Evolutionary conservation across 352 stramenopile species (phyloP), one percentile per base, ranked within the genome.

Genomic region (Phytophthora pisi): DNA sequence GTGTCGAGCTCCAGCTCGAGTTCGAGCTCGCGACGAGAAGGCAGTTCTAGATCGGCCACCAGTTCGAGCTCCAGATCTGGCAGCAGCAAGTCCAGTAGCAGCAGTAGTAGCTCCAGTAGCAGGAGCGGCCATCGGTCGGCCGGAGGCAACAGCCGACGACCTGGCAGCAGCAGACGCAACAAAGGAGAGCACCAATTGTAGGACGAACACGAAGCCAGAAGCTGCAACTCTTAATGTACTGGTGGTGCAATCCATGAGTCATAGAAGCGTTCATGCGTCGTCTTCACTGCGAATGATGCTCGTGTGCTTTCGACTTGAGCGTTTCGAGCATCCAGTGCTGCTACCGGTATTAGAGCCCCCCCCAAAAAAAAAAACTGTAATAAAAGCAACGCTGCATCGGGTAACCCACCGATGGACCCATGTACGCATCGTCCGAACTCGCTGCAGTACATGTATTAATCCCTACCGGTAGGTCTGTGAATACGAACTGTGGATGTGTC

Each of bases 101-200:
- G 28, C 28, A 31, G 28, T 31, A 74, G 64, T 51, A 72, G 53
- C 58, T 71, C 51, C 26, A 72, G 61, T 68, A 70, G 66, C 51
- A 72, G 65, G 45, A 72, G 59, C 61, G 70, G 64, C 20, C 40
- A 70, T 6, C 75, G 68, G 42, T 51, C 62, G 11, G 69, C 30
- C 13, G 55, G 42, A 36, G 64, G 54, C 51, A 72, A 59, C 26
- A 75, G 70, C 24, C 55, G 70, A 74, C 65, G 65, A 74, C 65
- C 65, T 56, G 70, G 59, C 49, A 68, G 60, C 60, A 75, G 71
- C 38, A 60, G 61, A 69, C 68, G 69, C 69, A 70, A 70, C 18
- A 70, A 74, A 61, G 58, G 57, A 54, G 58, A 72, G 52, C 53
- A 69, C 16, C 54, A 66, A 72, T 49, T 69, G 57, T 76, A 78